phyloP scores from a whole-genome alignment of 2,329 filamentous ascomycete species.

The Alternaria conjuncta region DNA sequence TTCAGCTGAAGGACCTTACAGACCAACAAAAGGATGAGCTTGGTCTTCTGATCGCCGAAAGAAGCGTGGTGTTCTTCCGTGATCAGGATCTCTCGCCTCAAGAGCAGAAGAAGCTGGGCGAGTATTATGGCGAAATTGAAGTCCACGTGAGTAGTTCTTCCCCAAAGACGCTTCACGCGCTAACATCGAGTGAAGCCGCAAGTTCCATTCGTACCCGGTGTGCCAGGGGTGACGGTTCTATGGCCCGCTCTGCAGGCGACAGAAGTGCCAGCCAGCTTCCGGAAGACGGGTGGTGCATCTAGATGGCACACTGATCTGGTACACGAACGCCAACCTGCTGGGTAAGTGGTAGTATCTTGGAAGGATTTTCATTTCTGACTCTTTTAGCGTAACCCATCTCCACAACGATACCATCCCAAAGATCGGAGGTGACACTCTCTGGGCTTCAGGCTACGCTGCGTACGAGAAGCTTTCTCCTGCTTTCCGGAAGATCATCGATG shows the following conservation, averaged over 20 bases:
- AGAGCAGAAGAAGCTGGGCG: slow-evolving; percentile 40
- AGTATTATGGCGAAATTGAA: slow-evolving; percentile 62
- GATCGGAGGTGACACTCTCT: slow-evolving; percentile 73
- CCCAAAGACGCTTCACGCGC: neutral
- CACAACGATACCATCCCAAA: slow-evolving; percentile 72
- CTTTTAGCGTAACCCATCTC: slow-evolving; percentile 64
- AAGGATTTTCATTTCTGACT: neutral
- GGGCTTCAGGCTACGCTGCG: slow-evolving; percentile 71
- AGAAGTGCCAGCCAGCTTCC: slow-evolving; percentile 67
- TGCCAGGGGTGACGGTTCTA: slow-evolving; percentile 68
- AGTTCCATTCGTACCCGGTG: slow-evolving; percentile 72
- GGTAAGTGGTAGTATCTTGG: slow-evolving; percentile 34
- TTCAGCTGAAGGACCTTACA: slow-evolving; percentile 58
- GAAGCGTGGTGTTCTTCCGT: slow-evolving; percentile 59
- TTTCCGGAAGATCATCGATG: slow-evolving; percentile 73
- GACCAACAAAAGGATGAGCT: slow-evolving; percentile 59
- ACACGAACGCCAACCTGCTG: slow-evolving; percentile 73
- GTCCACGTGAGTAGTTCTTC: slow-evolving; percentile 63
- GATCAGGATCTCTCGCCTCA: slow-evolving; percentile 53
- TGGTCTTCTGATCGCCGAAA: slow-evolving; percentile 49
- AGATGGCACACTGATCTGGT: slow-evolving; percentile 75
- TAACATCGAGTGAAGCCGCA: slow-evolving; percentile 61
- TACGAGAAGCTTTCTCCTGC: slow-evolving; percentile 75
- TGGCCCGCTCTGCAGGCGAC: slow-evolving; percentile 73
- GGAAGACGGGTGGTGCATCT: slow-evolving; percentile 70